These are phyloP conservation scores for Pelargonium citronellum DNA, from an alignment of 441 rosid genomes.

Conservation along the genomic window DNA sequence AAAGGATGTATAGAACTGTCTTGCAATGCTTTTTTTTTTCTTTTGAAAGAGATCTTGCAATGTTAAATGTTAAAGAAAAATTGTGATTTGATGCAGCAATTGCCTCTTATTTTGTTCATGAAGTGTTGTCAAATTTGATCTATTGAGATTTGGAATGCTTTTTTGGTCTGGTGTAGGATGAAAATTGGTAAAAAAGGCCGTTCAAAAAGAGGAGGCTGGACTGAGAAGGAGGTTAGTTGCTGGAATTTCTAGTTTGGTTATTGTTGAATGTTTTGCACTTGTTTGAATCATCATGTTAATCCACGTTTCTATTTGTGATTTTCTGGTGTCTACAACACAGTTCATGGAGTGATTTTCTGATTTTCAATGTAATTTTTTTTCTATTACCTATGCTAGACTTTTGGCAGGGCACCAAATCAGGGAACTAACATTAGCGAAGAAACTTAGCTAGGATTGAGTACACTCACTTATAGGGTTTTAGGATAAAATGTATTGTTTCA, in stretches of 20 bases:
- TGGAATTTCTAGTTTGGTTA: background rate
- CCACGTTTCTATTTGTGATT: background rate
- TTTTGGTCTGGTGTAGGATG: conserved; percentile 22
- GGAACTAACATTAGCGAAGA: background rate
- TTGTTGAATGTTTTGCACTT: background rate
- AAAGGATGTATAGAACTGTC: too few species aligned
- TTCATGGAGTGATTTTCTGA: background rate
- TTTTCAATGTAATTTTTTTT: background rate
- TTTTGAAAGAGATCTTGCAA: too few species aligned
- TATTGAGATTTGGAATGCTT: background rate
- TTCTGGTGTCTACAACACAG: background rate
- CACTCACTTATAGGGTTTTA: background rate
- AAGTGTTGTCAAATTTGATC: background rate
- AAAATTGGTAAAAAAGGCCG: conserved; percentile 15
- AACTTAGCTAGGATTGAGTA: background rate
- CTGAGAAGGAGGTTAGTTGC: conserved; percentile 19
- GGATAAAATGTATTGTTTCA: background rate
- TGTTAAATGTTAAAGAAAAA: background rate
- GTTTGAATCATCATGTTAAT: background rate
- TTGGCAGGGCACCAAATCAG: background rate
- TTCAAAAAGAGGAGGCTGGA: conserved; percentile 21
- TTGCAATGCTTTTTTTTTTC: too few species aligned
- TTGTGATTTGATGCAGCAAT: background rate
- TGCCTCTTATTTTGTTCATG: background rate
- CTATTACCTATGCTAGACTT: background rate